Percentiles rank a stretch among this genome's conserved stretches.
Evolutionary conservation across 2,329 filamentous ascomycete genomes (phyloP).

Genomic region (Chaetomiaceae sp.): DNA sequence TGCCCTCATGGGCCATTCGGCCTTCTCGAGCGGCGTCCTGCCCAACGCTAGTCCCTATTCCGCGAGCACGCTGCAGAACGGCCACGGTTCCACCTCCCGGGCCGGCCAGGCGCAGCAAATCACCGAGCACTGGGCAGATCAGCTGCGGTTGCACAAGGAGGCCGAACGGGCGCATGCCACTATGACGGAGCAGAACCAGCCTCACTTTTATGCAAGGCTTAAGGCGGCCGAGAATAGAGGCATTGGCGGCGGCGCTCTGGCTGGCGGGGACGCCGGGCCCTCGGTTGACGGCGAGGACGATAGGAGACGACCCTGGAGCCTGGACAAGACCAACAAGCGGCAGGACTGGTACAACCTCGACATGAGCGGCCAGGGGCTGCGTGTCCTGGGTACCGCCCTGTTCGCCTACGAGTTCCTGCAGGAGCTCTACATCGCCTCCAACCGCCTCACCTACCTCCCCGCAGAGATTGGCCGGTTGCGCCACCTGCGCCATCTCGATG

Average conservation of each 20-base stretch:
- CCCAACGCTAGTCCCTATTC: conserved; percentile 58
- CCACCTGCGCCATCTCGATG: conserved; percentile 74
- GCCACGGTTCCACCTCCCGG: conserved; percentile 44
- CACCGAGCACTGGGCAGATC: conserved; percentile 78
- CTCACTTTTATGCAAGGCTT: conserved; percentile 65
- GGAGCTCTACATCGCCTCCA: conserved; percentile 89
- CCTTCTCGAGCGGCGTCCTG: conserved; percentile 57
- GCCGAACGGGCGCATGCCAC: conserved; percentile 65
- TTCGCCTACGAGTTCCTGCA: conserved; percentile 87
- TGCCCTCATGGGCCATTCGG: conserved; percentile 51
- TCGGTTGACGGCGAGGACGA: conserved; percentile 52
- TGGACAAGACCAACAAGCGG: conserved; percentile 59
- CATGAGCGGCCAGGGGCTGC: conserved; percentile 90
- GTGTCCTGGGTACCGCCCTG: conserved; percentile 69
- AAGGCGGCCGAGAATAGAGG: conserved; percentile 66
- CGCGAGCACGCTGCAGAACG: conserved; percentile 50
- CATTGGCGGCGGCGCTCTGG: conserved; percentile 49
- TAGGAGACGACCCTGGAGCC: conserved; percentile 56
- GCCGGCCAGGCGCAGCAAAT: conserved; percentile 46
- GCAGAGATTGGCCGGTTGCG: conserved; percentile 75
- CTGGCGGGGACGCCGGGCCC: conserved; percentile 42
- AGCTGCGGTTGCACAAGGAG: conserved; percentile 73
- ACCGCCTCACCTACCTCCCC: conserved; percentile 78
- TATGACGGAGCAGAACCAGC: conserved; percentile 61
- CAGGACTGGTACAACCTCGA: conserved; percentile 93